Conservation (phyloP, 371 early-diverging fungal species). For the Basidiobolus meristosporus region DNA sequence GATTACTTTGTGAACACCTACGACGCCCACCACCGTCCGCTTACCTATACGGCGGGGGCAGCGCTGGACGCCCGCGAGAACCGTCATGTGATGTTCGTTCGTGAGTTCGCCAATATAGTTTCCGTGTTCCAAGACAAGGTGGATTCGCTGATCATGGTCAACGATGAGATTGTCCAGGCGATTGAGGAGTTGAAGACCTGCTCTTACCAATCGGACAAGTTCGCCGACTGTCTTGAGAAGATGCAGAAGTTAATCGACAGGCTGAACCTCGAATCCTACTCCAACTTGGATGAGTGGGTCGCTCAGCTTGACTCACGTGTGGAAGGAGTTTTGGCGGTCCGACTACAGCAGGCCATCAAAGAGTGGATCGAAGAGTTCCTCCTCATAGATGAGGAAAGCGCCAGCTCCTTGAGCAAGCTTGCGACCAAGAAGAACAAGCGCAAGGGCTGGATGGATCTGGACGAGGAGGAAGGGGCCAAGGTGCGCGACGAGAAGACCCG, state of each 20-base stretch:
- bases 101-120: conserved; percentile 79
- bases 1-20: conserved; percentile 85
- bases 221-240: conserved; percentile 45
- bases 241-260: conserved; percentile 84
- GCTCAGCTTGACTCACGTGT: conserved; percentile 60
- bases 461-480: conserved; percentile 14
- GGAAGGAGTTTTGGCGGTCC: conserved; percentile 52
- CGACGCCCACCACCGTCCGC: conserved; percentile 28
- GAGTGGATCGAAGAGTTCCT: conserved; percentile 53
- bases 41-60: conserved; percentile 18
- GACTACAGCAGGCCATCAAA: conserved; percentile 63
- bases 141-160: conserved; percentile 54
- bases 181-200: conserved; percentile 73
- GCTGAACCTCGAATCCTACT: conserved; percentile 81
- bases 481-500: conserved; percentile 38
- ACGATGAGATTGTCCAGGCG: conserved; percentile 56
- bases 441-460: conserved; percentile 15
- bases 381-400: conserved; percentile 30
- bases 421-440: conserved; percentile 17
- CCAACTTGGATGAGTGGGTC: conserved; percentile 86
- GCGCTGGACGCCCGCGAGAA: conserved; percentile 50
- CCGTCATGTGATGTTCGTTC: conserved; percentile 82
- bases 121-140: conserved; percentile 92
- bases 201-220: conserved; percentile 41
- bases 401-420: conserved; percentile 15